Base-by-base conservation (phyloP, 306 rosid genomes). In the Datisca glomerata region DNA sequence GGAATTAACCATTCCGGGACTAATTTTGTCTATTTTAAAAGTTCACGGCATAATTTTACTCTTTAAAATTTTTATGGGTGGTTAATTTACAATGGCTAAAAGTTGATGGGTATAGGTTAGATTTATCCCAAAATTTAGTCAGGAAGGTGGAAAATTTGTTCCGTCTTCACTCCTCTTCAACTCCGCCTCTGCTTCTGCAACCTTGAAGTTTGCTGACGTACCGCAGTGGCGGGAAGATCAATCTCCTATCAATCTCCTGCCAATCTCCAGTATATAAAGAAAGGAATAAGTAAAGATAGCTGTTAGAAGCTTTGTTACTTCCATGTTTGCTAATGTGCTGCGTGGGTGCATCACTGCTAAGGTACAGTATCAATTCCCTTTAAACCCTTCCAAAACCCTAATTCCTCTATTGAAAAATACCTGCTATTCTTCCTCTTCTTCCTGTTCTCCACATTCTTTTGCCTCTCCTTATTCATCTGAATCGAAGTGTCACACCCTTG, bases 291-390 rank as follows among this genome's bases (percentile, higher is more conserved):
- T 35, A n/a, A n/a, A n/a, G n/a, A n/a, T n/a, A n/a, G n/a, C n/a
- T 25, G 36, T 27, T 39, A 1, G 1, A 38, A 25, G 38, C 28
- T 39, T 13, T 10, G 57, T 6, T 35, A 63, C 59, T 45, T 65
- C 61, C 53, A 79, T 82, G 85, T 64, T 71, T 29, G 68, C 60
- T 25, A 67, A 57, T 56, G 59, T 50, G 33, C 64, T 57, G 43
- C 47, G 54, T 19, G n/a, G 47, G 41, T 59, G 58, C 40, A 41
- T 21, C 23, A 10, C 44, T 28, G 45, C 57, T 41, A 43, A 56
- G 67, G 61, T 67, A 22, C 62, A 61, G 40, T 59, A 47, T 20
- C 24, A 46, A 38, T 23, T 25, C 27, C 25, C 38, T 43, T 45
- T 52, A 44, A 41, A 21, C 40, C 46, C 48, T 21, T 53, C 60